Conservation (phyloP, 2,329 filamentous ascomycete species). For the Lojkania enalia region DNA sequence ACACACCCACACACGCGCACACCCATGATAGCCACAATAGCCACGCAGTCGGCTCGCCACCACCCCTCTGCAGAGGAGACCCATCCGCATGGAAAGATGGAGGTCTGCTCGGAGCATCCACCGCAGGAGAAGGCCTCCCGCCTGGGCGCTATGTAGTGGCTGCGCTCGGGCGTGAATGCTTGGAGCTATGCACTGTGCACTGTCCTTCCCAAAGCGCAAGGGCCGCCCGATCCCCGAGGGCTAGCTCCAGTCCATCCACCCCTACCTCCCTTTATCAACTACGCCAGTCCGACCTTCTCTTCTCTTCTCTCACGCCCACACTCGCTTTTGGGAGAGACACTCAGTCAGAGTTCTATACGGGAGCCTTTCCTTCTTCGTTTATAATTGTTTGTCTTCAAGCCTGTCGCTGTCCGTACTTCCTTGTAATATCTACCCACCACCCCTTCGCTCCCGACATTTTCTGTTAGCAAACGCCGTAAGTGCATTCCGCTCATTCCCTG, state of each 20-base stretch:
- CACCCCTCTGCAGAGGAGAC: too few species aligned
- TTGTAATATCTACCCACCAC: conserved; percentile 14
- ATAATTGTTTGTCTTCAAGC: conserved; percentile 3
- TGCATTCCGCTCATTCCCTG: conserved; percentile 17
- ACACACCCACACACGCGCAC: background rate
- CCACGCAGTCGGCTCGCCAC: background rate
- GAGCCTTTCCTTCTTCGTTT: conserved; percentile 8
- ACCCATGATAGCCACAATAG: background rate
- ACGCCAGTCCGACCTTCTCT: conserved; percentile 17
- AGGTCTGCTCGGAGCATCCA: too few species aligned
- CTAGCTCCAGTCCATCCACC: conserved; percentile 23
- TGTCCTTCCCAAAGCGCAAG: conserved; percentile 18
- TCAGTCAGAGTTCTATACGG: background rate
- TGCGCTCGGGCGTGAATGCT: too few species aligned
- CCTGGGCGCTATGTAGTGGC: too few species aligned
- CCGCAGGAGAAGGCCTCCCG: too few species aligned
- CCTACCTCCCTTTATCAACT: conserved; percentile 35
- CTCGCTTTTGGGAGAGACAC: conserved; percentile 30
- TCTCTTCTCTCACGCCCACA: conserved; percentile 25
- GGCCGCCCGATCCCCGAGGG: conserved; percentile 18
- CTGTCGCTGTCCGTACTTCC: conserved; percentile 9
- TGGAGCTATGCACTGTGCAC: conserved; percentile 2
- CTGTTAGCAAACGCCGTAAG: too few species aligned
- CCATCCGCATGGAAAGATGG: too few species aligned
- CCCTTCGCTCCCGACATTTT: conserved; percentile 6